A percentile compares a stretch with the other conserved stretches of the same genome.
These are phyloP conservation scores for Citropsis articulata DNA, from an alignment of 345 rosid species.

Conservation along the genomic window DNA sequence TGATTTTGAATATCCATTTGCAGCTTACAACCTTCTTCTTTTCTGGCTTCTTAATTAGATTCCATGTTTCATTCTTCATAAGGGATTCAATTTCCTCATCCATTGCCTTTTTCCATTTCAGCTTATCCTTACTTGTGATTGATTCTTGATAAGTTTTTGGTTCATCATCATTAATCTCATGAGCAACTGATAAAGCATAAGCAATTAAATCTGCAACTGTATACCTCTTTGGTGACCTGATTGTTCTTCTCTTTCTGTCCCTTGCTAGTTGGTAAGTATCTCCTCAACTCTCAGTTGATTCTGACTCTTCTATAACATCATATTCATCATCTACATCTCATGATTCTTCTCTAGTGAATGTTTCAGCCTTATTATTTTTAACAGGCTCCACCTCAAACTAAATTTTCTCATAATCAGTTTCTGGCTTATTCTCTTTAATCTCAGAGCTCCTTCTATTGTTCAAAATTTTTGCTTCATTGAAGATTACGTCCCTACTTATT, in stretches of 20 bases:
- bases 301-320: not conserved
- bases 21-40: not conserved
- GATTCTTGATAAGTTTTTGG: not conserved
- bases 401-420: too few relatives aligned
- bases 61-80: not conserved
- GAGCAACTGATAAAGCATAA: not conserved
- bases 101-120: fast-evolving
- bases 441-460: not conserved
- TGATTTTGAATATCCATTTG: not conserved
- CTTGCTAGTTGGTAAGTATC: too few relatives aligned
- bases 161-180: not conserved
- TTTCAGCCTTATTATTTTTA: too few relatives aligned
- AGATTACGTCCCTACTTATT: not conserved
- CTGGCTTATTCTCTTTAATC: too few relatives aligned
- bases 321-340: not conserved
- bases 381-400: too few relatives aligned
- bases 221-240: not conserved
- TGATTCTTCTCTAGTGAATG: fast-evolving
- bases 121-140: too few relatives aligned
- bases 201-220: not conserved
- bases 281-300: too few relatives aligned
- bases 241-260: not conserved
- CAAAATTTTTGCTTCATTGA: not conserved
- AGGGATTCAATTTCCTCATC: not conserved
- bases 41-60: fast-evolving